These are phyloP conservation scores for Gossypium armourianum DNA, from an alignment of 441 rosid species.

Conservation along the genomic window DNA sequence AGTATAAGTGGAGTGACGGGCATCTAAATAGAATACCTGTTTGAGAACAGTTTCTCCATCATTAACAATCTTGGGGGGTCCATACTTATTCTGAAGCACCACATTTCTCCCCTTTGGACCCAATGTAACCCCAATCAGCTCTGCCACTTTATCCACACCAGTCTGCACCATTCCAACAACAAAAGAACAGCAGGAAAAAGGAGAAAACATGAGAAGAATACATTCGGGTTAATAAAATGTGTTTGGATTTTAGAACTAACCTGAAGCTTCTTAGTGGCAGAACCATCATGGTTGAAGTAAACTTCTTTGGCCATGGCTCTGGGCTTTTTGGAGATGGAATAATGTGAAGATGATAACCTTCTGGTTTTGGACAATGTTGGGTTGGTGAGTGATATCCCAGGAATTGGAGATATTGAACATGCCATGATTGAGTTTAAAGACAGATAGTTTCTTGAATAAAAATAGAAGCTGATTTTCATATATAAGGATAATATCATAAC, in stretches of 20 bases:
- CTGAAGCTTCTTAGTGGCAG: constrained; percentile 66
- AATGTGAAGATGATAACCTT: constrained; percentile 25
- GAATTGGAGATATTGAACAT: constrained; percentile 33
- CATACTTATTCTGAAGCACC: constrained; percentile 74
- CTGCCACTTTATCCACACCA: constrained; percentile 70
- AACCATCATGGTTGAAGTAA: constrained; percentile 73
- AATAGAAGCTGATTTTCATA: background rate
- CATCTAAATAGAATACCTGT: constrained; percentile 33
- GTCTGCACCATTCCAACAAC: constrained; percentile 35
- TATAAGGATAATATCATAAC: background rate
- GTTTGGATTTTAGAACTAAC: constrained; percentile 23
- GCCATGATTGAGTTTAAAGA: constrained; percentile 26
- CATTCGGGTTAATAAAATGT: background rate
- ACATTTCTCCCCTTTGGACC: constrained; percentile 92
- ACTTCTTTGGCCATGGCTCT: constrained; percentile 64
- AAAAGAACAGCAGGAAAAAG: background rate
- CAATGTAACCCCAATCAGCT: constrained; percentile 68
- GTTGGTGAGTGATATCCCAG: constrained; percentile 35
- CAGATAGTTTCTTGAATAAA: background rate
- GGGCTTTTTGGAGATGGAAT: constrained; percentile 14
- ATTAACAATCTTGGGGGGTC: constrained; percentile 82
- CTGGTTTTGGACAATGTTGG: constrained; percentile 19
- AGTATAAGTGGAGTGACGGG: background rate
- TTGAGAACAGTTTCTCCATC: constrained; percentile 87
- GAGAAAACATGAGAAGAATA: too few species aligned